Evolutionary conservation across 2,329 filamentous ascomycete genomes (phyloP).

Genomic region (Pseudocercospora macadamiae): DNA sequence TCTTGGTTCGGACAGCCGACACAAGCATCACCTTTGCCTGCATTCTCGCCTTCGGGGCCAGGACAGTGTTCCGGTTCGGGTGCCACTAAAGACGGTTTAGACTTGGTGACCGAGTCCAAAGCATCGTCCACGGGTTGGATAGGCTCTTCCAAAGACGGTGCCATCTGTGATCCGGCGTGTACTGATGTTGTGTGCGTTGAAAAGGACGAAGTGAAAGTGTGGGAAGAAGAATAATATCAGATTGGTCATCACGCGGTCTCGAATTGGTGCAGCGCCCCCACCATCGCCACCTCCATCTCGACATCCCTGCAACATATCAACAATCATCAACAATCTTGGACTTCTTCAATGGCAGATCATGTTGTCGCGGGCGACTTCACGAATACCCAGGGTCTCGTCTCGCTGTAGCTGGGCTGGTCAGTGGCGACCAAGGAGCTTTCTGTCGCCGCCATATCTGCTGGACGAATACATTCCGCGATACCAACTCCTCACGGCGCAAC

Average conservation of each 20-base stretch:
- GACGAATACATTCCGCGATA: conserved; percentile 75
- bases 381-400: not conserved
- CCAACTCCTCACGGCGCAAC: conserved; percentile 66
- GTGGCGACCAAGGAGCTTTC: conserved; percentile 32
- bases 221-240: conserved; percentile 5
- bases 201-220: not conserved
- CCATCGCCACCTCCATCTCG: not conserved
- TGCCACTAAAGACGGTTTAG: conserved; percentile 82
- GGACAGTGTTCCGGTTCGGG: conserved; percentile 68
- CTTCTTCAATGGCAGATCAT: conserved; percentile 17
- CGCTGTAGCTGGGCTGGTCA: not conserved
- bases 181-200: not conserved
- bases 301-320: not conserved
- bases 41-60: conserved; percentile 76
- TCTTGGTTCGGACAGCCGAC: conserved; percentile 93
- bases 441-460: conserved; percentile 65
- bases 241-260: conserved; percentile 1
- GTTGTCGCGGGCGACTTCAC: conserved; percentile 11
- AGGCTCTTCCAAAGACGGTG: conserved; percentile 77
- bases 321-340: not conserved
- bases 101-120: conserved; percentile 74
- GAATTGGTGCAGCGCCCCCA: not conserved
- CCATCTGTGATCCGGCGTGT: too few species aligned
- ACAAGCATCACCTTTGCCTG: conserved; percentile 75
- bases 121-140: conserved; percentile 57